Conservation (phyloP, 78 protist species). For the Planoprotostelium fungivorum region DNA sequence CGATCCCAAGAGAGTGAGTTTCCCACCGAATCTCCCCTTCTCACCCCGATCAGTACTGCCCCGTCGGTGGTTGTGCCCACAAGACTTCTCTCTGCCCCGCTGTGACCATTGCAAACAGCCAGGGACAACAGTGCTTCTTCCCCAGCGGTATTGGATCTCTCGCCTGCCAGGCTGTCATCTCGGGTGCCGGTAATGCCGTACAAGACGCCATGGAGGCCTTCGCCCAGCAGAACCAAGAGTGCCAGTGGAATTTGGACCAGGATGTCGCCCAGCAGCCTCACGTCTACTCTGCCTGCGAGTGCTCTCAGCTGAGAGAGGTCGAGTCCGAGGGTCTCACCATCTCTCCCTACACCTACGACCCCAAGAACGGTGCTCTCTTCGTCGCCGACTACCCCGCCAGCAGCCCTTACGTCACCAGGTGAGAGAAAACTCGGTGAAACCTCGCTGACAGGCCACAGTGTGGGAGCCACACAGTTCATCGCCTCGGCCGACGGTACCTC, state of each 20-base stretch:
- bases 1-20: background rate
- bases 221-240: slow-evolving; percentile 3
- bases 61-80: slow-evolving; percentile 49
- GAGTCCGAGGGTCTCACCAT: slow-evolving; percentile 4
- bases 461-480: slow-evolving; percentile 39
- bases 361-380: slow-evolving; percentile 30
- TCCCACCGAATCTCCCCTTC: background rate
- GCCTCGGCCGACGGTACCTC: background rate
- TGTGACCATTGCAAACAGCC: slow-evolving; percentile 13
- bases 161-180: slow-evolving; percentile 6
- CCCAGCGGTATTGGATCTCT: slow-evolving; percentile 22
- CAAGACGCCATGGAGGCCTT: slow-evolving; percentile 12
- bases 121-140: slow-evolving; percentile 53
- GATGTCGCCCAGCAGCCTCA: slow-evolving; percentile 22
- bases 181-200: background rate
- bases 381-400: slow-evolving; percentile 52
- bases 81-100: slow-evolving; percentile 19
- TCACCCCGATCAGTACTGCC: slow-evolving; percentile 15
- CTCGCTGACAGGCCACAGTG: slow-evolving; percentile 4
- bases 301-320: slow-evolving; percentile 7
- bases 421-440: background rate
- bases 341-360: slow-evolving; percentile 7
- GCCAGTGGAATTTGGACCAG: slow-evolving; percentile 2
- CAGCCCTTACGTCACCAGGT: slow-evolving; percentile 41
- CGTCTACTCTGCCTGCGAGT: slow-evolving; percentile 27